Base-by-base conservation (phyloP, 2,329 filamentous ascomycete species). In the Ophiostoma himal-ulmi region DNA sequence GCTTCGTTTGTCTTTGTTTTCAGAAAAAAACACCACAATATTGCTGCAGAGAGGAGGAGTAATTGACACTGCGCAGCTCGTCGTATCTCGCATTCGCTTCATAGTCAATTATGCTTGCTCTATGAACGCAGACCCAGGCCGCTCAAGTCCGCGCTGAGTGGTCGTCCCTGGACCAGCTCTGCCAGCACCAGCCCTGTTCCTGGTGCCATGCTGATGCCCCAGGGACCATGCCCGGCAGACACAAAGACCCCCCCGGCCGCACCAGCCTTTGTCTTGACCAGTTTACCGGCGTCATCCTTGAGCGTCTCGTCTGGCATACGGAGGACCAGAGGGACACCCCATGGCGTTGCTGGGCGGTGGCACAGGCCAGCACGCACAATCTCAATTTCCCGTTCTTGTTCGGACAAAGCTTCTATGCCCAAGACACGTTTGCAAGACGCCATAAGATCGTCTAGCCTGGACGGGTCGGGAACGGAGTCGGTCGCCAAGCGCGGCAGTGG, bases 181-280 rank as follows among this genome's bases (percentile, higher is more conserved):
- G 89, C 84, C 80, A 93, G 80, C 6, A 92, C 86, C 74, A 85
- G 85, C 0, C 91, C 91, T 0, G 90, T 93, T 1, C 90, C 91
- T 39, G 92, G 79, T 20, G 83, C 82, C 75, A 88, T 76, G 67
- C 82, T 84, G 36, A 90, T 90, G 0, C 91, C 91, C 91, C 91
- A 94, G 0, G 91, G 89, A 0, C 91, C 91, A 81, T 94, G 91
- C 0, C 91, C 91, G 4, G 88, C 83, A 1, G 89, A 88, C 52
- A 93, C 77, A 76, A 86, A 94, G 0, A 94, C 88, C 4, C 91
- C 90, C 1, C 89, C 88, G 0, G 82, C 81, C 0, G 75, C 74
- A 0, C 78, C 80, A 1, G 76, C 74, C 52, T 77, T 76, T 7
- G 82, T 87, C 71, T 75, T 79, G 7, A 84, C 41, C 1, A n/a